A percentile compares a stretch with the other conserved stretches of the same genome.
These are phyloP conservation scores for Podochytrium sp. DNA, from an alignment of 192 early-diverging fungal species.

Conservation along the genomic window DNA sequence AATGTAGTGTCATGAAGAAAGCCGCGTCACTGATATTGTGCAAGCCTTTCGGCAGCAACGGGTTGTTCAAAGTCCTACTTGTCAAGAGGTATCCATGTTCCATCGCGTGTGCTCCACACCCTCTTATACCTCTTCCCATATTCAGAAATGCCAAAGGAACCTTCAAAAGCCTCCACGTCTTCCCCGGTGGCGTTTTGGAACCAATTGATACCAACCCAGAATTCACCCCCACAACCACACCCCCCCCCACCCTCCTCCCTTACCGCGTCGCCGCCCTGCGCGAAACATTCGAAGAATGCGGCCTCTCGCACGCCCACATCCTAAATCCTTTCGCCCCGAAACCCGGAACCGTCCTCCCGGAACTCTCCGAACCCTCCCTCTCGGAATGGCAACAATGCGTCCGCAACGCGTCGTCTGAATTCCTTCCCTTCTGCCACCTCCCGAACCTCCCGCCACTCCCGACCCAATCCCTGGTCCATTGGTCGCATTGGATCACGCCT, in stretches of 20 bases:
- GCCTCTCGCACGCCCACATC: conserved; percentile 48
- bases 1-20: neutral
- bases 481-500: conserved; percentile 73
- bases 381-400: neutral
- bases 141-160: conserved; percentile 34
- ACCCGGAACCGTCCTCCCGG: conserved; percentile 54
- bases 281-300: conserved; percentile 85
- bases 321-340: neutral
- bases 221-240: neutral
- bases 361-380: conserved; percentile 5
- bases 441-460: conserved; percentile 22
- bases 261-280: conserved; percentile 9
- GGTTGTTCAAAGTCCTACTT: conserved; percentile 40
- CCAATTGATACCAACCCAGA: conserved; percentile 18
- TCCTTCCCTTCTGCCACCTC: neutral
- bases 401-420: neutral
- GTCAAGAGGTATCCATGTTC: conserved; percentile 31
- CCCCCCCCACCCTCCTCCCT: neutral
- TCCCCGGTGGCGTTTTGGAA: conserved; percentile 47
- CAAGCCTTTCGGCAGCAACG: neutral
- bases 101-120: neutral
- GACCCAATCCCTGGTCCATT: conserved; percentile 55
- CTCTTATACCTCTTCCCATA: neutral
- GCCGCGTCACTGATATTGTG: conserved; percentile 20
- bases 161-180: conserved; percentile 44